Conservation (phyloP, 1,284 basidiomycete species). For the Cryptococcus floricola region DNA sequence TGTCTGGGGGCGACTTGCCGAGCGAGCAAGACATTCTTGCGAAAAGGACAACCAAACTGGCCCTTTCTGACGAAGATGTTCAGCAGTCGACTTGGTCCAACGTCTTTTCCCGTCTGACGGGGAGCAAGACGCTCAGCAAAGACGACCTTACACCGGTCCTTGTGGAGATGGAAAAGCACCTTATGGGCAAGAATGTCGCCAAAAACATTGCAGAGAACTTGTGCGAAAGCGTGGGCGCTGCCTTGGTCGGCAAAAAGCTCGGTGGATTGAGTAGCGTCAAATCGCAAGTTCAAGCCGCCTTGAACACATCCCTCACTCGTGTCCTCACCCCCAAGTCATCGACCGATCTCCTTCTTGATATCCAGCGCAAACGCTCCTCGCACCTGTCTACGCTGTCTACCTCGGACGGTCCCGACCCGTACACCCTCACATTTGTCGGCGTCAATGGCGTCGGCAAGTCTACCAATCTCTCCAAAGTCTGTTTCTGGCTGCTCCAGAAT, state of each 20-base stretch:
- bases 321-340: conserved; percentile 95
- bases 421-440: conserved; percentile 95
- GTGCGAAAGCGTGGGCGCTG: conserved; percentile 85
- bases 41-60: conserved; percentile 21
- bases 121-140: conserved; percentile 71
- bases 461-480: conserved; percentile 96
- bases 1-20: conserved; percentile 51
- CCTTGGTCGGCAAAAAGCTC: conserved; percentile 83
- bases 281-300: conserved; percentile 74
- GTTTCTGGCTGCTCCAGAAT: conserved; percentile 98
- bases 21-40: conserved; percentile 46
- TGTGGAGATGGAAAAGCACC: conserved; percentile 90
- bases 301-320: conserved; percentile 83
- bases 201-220: conserved; percentile 91
- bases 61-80: conserved; percentile 48
- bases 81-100: conserved; percentile 47
- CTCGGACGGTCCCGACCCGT: conserved; percentile 68
- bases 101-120: conserved; percentile 79
- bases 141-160: conserved; percentile 83
- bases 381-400: conserved; percentile 50
- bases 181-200: conserved; percentile 99
- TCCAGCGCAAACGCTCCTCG: conserved; percentile 54
- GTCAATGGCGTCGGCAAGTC: conserved; percentile 99
- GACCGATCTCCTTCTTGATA: conserved; percentile 81
- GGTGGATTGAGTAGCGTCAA: conserved; percentile 81